phyloP scores from a whole-genome alignment of 345 rosid species.

The Linum tenue region DNA sequence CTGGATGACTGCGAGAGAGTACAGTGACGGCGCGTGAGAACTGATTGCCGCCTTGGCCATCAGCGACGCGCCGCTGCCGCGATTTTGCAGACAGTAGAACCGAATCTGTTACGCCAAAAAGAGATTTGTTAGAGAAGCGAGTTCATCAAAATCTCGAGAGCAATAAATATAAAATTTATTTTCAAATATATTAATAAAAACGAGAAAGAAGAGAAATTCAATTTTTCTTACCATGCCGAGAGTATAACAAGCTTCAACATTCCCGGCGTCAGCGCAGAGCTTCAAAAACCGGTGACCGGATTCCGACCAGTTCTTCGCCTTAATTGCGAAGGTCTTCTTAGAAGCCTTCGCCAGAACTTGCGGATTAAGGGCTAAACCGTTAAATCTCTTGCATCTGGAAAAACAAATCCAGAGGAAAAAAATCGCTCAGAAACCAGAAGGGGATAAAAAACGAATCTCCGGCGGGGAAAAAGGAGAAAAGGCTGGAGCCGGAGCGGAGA shows the following conservation, averaged over 20 bases:
- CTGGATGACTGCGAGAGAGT: conserved; percentile 81
- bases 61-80: conserved; percentile 79
- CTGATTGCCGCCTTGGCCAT: conserved; percentile 94
- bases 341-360: conserved; percentile 58
- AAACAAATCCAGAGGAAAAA: neutral
- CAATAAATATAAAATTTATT: neutral
- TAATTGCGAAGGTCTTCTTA: conserved; percentile 41
- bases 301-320: conserved; percentile 73
- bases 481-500: neutral
- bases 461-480: neutral
- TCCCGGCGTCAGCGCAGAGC: conserved; percentile 77
- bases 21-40: conserved; percentile 74
- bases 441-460: neutral
- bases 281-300: conserved; percentile 72
- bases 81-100: conserved; percentile 68
- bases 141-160: neutral
- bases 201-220: neutral
- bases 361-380: conserved; percentile 43
- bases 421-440: neutral
- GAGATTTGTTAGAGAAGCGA: neutral
- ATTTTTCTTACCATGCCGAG: conserved; percentile 72
- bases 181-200: neutral
- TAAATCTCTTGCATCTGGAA: conserved; percentile 78
- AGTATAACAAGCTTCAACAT: conserved; percentile 78
- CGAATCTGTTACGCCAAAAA: conserved; percentile 48